Evolutionary conservation across 495 filamentous ascomycete genomes (phyloP).

Genomic region (Aspergillus sclerotiicarbonarius): DNA sequence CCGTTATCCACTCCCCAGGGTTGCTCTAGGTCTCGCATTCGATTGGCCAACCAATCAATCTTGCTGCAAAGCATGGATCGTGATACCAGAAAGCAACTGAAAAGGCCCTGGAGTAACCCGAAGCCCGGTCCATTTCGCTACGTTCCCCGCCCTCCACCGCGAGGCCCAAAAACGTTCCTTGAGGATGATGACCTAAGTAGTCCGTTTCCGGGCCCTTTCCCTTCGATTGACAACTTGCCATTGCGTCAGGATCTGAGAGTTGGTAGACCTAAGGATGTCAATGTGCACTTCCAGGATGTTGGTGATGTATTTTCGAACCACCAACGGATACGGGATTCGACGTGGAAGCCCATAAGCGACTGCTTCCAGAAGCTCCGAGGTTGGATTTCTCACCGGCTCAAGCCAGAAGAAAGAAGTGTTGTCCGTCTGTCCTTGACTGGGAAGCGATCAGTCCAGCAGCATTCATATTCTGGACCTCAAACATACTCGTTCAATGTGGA

Average conservation of each 20-base stretch:
- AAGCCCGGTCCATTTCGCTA: slow-evolving; percentile 5
- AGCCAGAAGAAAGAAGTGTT: not conserved
- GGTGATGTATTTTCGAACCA: not conserved
- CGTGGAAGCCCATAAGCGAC: not conserved
- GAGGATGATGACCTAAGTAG: slow-evolving; percentile 9
- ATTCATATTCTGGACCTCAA: not conserved
- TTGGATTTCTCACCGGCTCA: not conserved
- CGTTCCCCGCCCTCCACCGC: slow-evolving; percentile 6
- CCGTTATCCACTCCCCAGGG: not conserved
- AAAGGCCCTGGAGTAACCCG: slow-evolving; percentile 2
- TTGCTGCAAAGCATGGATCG: not conserved
- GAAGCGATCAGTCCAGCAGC: not conserved
- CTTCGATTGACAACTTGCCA: slow-evolving; percentile 13
- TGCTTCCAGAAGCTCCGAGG: not conserved
- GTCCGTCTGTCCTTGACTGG: not conserved
- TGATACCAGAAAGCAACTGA: not conserved
- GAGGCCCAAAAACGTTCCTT: not conserved
- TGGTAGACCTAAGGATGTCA: not conserved
- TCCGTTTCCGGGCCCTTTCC: slow-evolving; percentile 17
- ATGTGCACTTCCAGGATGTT: not conserved
- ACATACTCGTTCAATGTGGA: not conserved
- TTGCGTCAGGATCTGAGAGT: slow-evolving; percentile 6
- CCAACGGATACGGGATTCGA: not conserved
- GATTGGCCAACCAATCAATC: not conserved
- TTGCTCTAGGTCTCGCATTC: not conserved